These are phyloP conservation scores for Pseudopyrenochaeta lycopersici DNA, from an alignment of 2,329 filamentous ascomycete genomes.

Conservation along the genomic window DNA sequence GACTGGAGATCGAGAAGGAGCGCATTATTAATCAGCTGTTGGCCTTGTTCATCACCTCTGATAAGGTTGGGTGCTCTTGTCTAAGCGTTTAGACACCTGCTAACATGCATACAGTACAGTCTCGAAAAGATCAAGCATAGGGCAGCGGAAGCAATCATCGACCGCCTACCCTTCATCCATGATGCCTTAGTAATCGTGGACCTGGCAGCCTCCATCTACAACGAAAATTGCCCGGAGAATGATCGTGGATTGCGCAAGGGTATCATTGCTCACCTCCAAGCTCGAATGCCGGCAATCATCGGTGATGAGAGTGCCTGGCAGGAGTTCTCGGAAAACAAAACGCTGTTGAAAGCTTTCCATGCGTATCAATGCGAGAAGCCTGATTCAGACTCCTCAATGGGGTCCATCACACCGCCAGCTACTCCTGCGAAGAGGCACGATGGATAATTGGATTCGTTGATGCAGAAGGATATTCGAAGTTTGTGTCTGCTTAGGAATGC, in stretches of 20 bases:
- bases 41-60: slow-evolving; percentile 26
- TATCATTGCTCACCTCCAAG: slow-evolving; percentile 15
- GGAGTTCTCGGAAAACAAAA: slow-evolving; percentile 15
- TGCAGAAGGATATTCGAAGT: neutral
- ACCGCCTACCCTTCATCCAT: slow-evolving; percentile 26
- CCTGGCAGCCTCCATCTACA: slow-evolving; percentile 17
- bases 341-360: slow-evolving; percentile 20
- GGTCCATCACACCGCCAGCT: neutral
- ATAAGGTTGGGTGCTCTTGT: slow-evolving; percentile 23
- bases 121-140: slow-evolving; percentile 26
- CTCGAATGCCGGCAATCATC: slow-evolving; percentile 16
- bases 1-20: slow-evolving; percentile 20
- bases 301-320: slow-evolving; percentile 18
- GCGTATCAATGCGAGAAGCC: slow-evolving; percentile 4
- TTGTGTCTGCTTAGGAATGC: no score
- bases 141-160: slow-evolving; percentile 21
- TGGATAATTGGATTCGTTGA: neutral
- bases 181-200: slow-evolving; percentile 23
- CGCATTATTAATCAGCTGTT: slow-evolving; percentile 18
- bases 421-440: slow-evolving; percentile 4
- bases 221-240: slow-evolving; percentile 10
- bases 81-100: neutral
- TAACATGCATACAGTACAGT: slow-evolving; percentile 22
- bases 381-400: neutral
- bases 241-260: slow-evolving; percentile 28